A percentile compares a stretch with the other conserved stretches of the same genome.
These are phyloP conservation scores for Suhomyces sp. DNA, from an alignment of 805 yeast genomes.

Conservation along the genomic window DNA sequence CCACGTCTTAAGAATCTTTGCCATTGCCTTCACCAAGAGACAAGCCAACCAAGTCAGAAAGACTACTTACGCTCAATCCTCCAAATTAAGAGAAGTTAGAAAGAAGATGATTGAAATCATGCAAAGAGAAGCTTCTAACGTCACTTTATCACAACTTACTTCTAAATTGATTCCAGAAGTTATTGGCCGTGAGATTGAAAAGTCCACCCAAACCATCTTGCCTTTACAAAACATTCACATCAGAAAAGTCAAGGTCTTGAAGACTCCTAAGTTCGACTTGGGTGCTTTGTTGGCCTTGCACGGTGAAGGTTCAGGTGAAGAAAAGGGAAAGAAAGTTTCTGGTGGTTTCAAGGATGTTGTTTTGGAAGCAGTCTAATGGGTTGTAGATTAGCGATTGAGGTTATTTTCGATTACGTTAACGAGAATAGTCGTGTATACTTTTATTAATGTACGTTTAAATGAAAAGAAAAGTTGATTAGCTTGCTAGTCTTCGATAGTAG, in stretches of 20 bases:
- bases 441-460: conserved; percentile 2
- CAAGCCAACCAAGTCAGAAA: conserved; percentile 95
- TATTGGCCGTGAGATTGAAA: conserved; percentile 97
- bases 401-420: conserved; percentile 1
- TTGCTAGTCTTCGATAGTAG: too few relatives aligned
- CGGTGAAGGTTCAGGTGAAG: conserved; percentile 88
- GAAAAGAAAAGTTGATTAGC: neutral
- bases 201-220: conserved; percentile 90
- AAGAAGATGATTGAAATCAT: conserved; percentile 95
- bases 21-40: conserved; percentile 98
- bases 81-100: conserved; percentile 96
- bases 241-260: conserved; percentile 97
- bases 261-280: conserved; percentile 98
- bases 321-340: conserved; percentile 98
- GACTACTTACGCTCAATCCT: conserved; percentile 96
- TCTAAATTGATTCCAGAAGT: conserved; percentile 98
- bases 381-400: neutral
- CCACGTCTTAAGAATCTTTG: conserved; percentile 93
- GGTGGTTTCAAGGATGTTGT: conserved; percentile 96
- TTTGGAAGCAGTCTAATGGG: conserved; percentile 83
- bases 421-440: conserved; percentile 1
- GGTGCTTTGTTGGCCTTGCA: conserved; percentile 95
- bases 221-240: conserved; percentile 98
- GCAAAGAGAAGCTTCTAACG: conserved; percentile 93
- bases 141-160: conserved; percentile 93